Conservation (phyloP, 352 stramenopile species). For the Phytophthora tubulina region DNA sequence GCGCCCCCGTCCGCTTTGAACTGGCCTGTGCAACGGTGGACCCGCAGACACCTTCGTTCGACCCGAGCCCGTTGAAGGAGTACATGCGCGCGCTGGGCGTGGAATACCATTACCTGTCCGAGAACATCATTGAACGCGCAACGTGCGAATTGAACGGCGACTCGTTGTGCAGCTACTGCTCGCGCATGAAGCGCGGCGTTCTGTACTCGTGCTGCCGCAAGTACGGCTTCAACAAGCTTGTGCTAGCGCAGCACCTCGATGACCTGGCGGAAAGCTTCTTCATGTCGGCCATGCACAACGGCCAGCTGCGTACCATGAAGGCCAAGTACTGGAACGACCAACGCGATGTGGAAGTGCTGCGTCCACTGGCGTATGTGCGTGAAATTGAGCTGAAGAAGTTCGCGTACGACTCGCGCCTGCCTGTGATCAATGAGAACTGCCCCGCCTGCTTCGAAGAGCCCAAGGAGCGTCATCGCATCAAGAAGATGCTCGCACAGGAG, state of each 20-base stretch:
- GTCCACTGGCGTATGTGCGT: slow-evolving; percentile 96
- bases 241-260: slow-evolving; percentile 98
- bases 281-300: slow-evolving; percentile 99
- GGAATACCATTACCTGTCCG: slow-evolving; percentile 95
- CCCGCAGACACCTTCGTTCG: slow-evolving; percentile 97
- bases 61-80: slow-evolving; percentile 96
- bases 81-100: slow-evolving; percentile 96
- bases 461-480: slow-evolving; percentile 97
- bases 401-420: slow-evolving; percentile 88
- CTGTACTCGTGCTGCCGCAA: slow-evolving; percentile 96
- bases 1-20: slow-evolving; percentile 95
- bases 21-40: slow-evolving; percentile 97
- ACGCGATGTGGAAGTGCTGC: slow-evolving; percentile 95
- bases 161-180: slow-evolving; percentile 97
- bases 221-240: slow-evolving; percentile 94
- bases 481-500: slow-evolving; percentile 96
- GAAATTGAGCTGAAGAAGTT: slow-evolving; percentile 94
- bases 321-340: slow-evolving; percentile 97
- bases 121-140: slow-evolving; percentile 93
- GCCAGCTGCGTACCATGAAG: slow-evolving; percentile 98
- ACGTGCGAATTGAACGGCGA: slow-evolving; percentile 89
- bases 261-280: slow-evolving; percentile 98
- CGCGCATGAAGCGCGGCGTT: slow-evolving; percentile 97
- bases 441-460: slow-evolving; percentile 99
- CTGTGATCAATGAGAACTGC: slow-evolving; percentile 99